Conservation (phyloP, 202 grass and related monocot genomes). For the Schoenoplectus tabernaemontani region DNA sequence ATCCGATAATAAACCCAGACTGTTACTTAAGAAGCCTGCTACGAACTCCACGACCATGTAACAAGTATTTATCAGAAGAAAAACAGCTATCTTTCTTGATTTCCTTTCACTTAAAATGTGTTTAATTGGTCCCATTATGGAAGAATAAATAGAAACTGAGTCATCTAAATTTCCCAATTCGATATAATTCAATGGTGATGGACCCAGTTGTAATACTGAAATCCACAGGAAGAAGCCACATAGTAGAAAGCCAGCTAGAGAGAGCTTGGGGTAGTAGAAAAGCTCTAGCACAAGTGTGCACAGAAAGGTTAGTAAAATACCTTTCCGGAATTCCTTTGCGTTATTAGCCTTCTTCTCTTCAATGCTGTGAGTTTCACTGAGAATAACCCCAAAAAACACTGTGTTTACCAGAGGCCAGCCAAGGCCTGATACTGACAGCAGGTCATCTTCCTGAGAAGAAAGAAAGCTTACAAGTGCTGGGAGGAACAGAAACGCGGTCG, state of each 20-base stretch:
- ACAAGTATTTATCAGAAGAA: constrained; percentile 76
- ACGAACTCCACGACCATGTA: constrained; percentile 95
- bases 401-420: constrained; percentile 67
- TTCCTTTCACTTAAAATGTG: constrained; percentile 82
- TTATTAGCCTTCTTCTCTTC: constrained; percentile 40
- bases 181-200: constrained; percentile 35
- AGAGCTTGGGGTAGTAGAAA: constrained; percentile 77
- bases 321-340: constrained; percentile 39
- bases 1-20: constrained; percentile 85
- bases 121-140: constrained; percentile 54
- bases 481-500: constrained; percentile 46
- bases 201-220: constrained; percentile 41
- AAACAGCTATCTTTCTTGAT: constrained; percentile 80
- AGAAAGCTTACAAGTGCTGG: constrained; percentile 44
- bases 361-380: constrained; percentile 29
- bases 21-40: constrained; percentile 90
- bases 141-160: constrained; percentile 43
- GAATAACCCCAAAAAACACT: constrained; percentile 55
- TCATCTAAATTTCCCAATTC: constrained; percentile 47
- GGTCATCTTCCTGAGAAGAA: constrained; percentile 17
- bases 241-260: constrained; percentile 56
- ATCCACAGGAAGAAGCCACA: constrained; percentile 73
- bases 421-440: constrained; percentile 24
- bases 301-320: constrained; percentile 60
- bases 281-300: constrained; percentile 79